phyloP scores from a whole-genome alignment of 1,139 yeast species.

The Spathaspora sp. region DNA sequence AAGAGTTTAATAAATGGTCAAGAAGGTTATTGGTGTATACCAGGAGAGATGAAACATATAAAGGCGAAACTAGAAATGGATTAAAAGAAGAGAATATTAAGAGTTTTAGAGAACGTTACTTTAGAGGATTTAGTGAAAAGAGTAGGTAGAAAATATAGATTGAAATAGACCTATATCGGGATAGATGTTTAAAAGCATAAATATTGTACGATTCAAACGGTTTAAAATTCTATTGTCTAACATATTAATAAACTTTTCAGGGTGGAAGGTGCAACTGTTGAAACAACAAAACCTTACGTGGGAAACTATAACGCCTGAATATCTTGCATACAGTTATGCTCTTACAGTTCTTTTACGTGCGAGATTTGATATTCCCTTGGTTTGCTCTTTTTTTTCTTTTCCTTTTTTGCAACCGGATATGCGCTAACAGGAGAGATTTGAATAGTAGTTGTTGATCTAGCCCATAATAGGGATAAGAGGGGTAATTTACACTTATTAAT shows the following conservation, averaged over 20 bases:
- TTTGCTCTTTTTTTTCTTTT: background rate
- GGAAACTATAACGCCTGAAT: background rate
- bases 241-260: background rate
- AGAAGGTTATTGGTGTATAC: conserved; percentile 80
- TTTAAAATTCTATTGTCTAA: no score
- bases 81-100: conserved; percentile 39
- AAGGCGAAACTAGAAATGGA: conserved; percentile 58
- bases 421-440: conserved; percentile 4
- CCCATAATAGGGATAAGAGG: no score
- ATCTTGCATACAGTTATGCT: conserved; percentile 9
- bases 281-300: background rate
- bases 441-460: no score
- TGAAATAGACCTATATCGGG: background rate
- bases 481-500: background rate
- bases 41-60: conserved; percentile 56
- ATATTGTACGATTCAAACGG: background rate
- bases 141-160: conserved; percentile 20
- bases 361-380: conserved; percentile 5
- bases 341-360: conserved; percentile 12
- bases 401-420: conserved; percentile 5
- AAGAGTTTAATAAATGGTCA: conserved; percentile 91
- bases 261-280: background rate
- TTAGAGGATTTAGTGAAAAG: conserved; percentile 57
- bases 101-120: conserved; percentile 80
- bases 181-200: no score